Evolutionary conservation across 768 basidiomycete genomes (phyloP).

Genomic region (Dendrothele bispora): DNA sequence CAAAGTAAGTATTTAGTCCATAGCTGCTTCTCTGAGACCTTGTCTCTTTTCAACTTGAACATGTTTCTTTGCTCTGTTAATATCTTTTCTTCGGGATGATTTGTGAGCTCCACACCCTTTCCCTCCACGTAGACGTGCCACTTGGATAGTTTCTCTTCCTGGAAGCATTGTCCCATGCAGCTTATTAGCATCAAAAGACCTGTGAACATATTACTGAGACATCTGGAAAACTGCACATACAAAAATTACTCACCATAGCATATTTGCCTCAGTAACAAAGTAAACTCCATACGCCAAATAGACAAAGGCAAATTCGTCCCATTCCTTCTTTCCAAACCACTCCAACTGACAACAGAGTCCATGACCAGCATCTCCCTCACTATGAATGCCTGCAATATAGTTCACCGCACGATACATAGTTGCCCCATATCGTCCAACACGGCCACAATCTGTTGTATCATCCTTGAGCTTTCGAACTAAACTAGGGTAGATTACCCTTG

Average conservation of each 20-base stretch:
- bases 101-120: too few species aligned
- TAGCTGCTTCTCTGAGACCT: too few species aligned
- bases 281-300: constrained; percentile 1
- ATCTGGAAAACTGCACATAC: background rate
- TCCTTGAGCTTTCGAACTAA: background rate
- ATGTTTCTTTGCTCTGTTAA: too few species aligned
- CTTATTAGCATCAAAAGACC: background rate
- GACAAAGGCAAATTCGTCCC: constrained; percentile 3
- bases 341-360: background rate
- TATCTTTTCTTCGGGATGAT: too few species aligned
- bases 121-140: too few species aligned
- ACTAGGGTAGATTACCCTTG: background rate
- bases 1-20: too few species aligned
- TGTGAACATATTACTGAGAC: background rate
- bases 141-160: background rate
- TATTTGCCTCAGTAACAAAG: background rate
- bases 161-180: constrained; percentile 5
- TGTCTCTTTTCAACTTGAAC: too few species aligned
- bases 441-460: background rate
- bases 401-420: background rate
- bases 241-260: background rate
- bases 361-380: background rate
- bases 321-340: background rate
- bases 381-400: background rate
- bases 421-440: background rate